Evolutionary conservation across 2,329 filamentous ascomycete genomes (phyloP).

Genomic region (Geosmithia putterillii): DNA sequence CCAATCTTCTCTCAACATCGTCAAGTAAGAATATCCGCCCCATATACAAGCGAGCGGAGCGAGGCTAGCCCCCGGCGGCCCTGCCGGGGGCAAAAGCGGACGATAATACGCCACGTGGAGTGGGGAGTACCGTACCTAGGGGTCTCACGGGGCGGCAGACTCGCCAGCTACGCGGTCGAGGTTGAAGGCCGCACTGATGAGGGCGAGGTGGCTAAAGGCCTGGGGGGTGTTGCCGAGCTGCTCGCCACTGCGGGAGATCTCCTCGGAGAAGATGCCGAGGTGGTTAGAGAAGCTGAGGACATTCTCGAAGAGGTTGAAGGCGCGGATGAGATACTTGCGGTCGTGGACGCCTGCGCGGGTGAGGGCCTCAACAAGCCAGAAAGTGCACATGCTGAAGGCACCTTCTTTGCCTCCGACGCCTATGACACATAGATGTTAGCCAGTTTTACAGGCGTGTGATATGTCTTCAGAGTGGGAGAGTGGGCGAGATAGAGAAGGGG

Average conservation of each 20-base stretch:
- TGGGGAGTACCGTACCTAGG: no score
- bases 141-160: no score
- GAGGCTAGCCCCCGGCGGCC: no score
- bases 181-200: constrained; percentile 70
- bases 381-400: constrained; percentile 72
- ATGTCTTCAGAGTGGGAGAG: not conserved
- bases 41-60: no score
- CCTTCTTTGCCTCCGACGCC: constrained; percentile 65
- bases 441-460: constrained; percentile 3
- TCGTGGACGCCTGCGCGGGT: constrained; percentile 56
- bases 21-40: no score
- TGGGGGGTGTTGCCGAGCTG: constrained; percentile 72
- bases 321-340: constrained; percentile 46
- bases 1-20: no score
- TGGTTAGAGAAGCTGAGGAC: constrained; percentile 69
- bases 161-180: constrained; percentile 37
- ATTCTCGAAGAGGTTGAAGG: constrained; percentile 64
- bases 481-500: not conserved
- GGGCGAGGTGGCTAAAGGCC: constrained; percentile 64
- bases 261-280: constrained; percentile 66
- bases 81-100: not conserved
- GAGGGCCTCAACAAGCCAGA: constrained; percentile 71
- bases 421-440: constrained; percentile 15
- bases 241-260: constrained; percentile 63
- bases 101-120: no score